phyloP scores from a whole-genome alignment of 1,284 basidiomycete genomes.

The Ceraceosorus bombacis region DNA sequence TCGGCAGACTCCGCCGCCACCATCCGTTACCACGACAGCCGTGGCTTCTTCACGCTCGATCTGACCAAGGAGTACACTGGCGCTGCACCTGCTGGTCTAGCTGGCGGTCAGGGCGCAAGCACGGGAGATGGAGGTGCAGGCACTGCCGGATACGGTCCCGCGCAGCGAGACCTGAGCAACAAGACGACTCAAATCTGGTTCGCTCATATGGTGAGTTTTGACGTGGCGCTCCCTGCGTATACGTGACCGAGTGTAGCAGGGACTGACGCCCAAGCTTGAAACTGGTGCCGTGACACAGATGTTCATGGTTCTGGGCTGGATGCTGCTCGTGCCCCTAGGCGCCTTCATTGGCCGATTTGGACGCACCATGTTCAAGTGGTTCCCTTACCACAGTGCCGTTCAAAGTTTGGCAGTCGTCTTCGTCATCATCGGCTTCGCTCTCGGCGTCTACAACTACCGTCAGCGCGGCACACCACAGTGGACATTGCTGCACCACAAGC shows the following conservation, averaged over 20 bases:
- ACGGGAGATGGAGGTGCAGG: neutral
- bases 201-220: conserved; percentile 11
- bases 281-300: conserved; percentile 13
- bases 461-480: conserved; percentile 3
- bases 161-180: neutral
- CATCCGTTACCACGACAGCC: conserved; percentile 20
- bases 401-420: conserved; percentile 53
- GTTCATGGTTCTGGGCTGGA: conserved; percentile 53
- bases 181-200: conserved; percentile 1
- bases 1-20: conserved; percentile 12
- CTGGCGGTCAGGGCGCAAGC: conserved; percentile 24
- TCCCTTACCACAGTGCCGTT: conserved; percentile 55
- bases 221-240: neutral
- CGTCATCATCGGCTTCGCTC: conserved; percentile 54
- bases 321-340: conserved; percentile 59
- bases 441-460: conserved; percentile 52
- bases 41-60: conserved; percentile 25
- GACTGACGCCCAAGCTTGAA: conserved; percentile 1
- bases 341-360: conserved; percentile 58
- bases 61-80: conserved; percentile 31
- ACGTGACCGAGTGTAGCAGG: neutral
- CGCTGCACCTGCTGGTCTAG: conserved; percentile 4
- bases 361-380: conserved; percentile 59
- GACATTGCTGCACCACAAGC: conserved; percentile 49
- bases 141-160: neutral